These are phyloP conservation scores for Mycosphaerella sp. DNA, from an alignment of 2,329 filamentous ascomycete genomes.

Conservation along the genomic window DNA sequence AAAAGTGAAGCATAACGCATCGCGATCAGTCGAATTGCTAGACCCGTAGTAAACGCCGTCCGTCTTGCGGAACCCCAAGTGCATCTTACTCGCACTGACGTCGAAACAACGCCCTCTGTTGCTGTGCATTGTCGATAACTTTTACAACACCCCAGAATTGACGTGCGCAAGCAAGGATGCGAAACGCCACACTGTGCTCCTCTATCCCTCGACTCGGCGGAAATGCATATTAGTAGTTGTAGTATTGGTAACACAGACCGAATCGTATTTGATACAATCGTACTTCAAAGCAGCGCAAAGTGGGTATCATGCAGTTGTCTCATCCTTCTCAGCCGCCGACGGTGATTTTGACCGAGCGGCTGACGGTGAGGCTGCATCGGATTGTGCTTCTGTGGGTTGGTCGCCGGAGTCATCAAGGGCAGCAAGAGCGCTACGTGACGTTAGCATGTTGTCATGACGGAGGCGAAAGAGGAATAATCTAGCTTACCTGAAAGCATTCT, in stretches of 20 bases:
- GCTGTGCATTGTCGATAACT: constrained; percentile 12
- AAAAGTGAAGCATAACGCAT: constrained; percentile 17
- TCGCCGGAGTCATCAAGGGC: constrained; percentile 51
- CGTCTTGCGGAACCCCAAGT: constrained; percentile 10
- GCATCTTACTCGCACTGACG: constrained; percentile 4
- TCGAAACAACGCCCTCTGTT: constrained; percentile 9
- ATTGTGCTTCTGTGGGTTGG: constrained; percentile 56
- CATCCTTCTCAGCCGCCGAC: constrained; percentile 26
- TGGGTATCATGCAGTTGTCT: constrained; percentile 29
- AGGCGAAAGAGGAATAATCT: constrained; percentile 3
- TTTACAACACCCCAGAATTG: constrained; percentile 11
- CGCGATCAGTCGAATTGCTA: constrained; percentile 12
- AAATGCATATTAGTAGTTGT: constrained; percentile 22
- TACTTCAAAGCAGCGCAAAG: constrained; percentile 19
- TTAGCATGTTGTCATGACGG: constrained; percentile 29
- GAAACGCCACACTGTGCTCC: constrained; percentile 7
- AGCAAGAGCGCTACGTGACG: constrained; percentile 46
- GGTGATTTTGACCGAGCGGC: constrained; percentile 29
- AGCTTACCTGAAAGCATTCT: constrained; percentile 89
- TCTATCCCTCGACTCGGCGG: constrained; percentile 11
- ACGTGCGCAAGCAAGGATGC: not conserved
- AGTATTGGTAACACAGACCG: constrained; percentile 19
- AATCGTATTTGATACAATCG: constrained; percentile 25
- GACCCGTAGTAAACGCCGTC: constrained; percentile 17
- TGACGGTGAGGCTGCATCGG: constrained; percentile 31